phyloP scores from a whole-genome alignment of 176 grass and related monocot species.

The Thinopyrum elongatum region DNA sequence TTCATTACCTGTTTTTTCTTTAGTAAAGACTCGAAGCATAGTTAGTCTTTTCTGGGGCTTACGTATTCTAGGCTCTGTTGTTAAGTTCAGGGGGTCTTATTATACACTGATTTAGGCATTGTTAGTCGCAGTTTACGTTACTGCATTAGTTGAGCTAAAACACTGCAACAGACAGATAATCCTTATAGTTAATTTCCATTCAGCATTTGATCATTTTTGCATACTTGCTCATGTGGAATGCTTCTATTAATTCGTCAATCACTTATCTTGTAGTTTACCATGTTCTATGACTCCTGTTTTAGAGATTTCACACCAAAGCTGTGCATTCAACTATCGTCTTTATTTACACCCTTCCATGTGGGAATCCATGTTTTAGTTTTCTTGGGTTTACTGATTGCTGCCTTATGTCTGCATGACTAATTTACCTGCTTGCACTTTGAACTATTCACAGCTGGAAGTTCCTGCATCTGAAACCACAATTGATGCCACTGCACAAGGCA shows the following conservation, averaged over 20 bases:
- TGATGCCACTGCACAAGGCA: conserved; percentile 97
- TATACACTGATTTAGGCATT: neutral
- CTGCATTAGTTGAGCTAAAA: conserved; percentile 21
- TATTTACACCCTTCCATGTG: neutral
- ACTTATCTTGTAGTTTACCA: neutral
- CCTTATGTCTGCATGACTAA: conserved; percentile 20
- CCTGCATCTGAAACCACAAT: conserved; percentile 89
- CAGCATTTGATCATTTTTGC: conserved; percentile 3
- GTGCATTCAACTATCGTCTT: neutral
- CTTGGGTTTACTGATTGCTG: neutral
- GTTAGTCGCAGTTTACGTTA: neutral
- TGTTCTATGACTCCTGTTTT: neutral
- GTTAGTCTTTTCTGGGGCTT: conserved; percentile 1
- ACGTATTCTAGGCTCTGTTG: neutral
- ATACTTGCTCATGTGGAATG: neutral
- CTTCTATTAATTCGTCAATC: neutral
- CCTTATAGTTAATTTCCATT: neutral
- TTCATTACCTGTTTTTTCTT: conserved; percentile 11
- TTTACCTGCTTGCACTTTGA: conserved; percentile 22
- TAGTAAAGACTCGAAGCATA: conserved; percentile 1
- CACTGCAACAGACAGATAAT: neutral
- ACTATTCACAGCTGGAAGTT: conserved; percentile 68
- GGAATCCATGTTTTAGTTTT: conserved; percentile 2
- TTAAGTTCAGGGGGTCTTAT: neutral
- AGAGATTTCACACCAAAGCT: neutral